These are phyloP conservation scores for Trichoderma hamatum DNA, from an alignment of 2,329 filamentous ascomycete genomes.

Conservation along the genomic window DNA sequence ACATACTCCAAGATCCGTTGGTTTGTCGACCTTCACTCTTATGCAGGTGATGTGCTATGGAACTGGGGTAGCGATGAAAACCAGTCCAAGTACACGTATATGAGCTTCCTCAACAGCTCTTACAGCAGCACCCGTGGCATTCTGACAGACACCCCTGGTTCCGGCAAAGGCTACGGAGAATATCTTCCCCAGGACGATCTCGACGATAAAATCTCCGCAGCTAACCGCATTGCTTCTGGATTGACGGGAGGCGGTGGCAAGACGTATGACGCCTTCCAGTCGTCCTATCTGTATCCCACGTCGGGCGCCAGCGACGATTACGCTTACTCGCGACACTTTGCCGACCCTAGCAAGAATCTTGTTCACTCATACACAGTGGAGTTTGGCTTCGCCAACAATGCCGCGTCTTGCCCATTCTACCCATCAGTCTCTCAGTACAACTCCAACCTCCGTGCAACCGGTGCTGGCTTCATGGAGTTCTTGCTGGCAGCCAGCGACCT, in stretches of 20 bases:
- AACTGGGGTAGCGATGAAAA: constrained; percentile 60
- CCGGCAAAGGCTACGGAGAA: constrained; percentile 47
- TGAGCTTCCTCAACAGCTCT: constrained; percentile 56
- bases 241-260: constrained; percentile 29
- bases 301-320: constrained; percentile 53
- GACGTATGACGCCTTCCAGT: constrained; percentile 44
- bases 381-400: constrained; percentile 44
- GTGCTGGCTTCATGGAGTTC: constrained; percentile 53
- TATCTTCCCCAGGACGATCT: constrained; percentile 47
- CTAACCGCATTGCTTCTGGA: constrained; percentile 46
- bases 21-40: constrained; percentile 63
- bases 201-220: constrained; percentile 42
- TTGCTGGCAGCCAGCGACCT: constrained; percentile 34
- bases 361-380: constrained; percentile 51
- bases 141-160: constrained; percentile 40
- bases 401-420: constrained; percentile 47
- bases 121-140: constrained; percentile 57
- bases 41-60: constrained; percentile 55
- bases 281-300: constrained; percentile 50
- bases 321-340: constrained; percentile 47
- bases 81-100: constrained; percentile 48
- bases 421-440: constrained; percentile 48
- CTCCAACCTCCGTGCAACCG: constrained; percentile 47
- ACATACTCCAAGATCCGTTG: constrained; percentile 54
- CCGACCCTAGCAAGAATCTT: constrained; percentile 39